A percentile compares a stretch with the other conserved stretches of the same genome.
Evolutionary conservation across 2,329 filamentous ascomycete genomes (phyloP).

Genomic region (Aspergillus pseudonomiae): DNA sequence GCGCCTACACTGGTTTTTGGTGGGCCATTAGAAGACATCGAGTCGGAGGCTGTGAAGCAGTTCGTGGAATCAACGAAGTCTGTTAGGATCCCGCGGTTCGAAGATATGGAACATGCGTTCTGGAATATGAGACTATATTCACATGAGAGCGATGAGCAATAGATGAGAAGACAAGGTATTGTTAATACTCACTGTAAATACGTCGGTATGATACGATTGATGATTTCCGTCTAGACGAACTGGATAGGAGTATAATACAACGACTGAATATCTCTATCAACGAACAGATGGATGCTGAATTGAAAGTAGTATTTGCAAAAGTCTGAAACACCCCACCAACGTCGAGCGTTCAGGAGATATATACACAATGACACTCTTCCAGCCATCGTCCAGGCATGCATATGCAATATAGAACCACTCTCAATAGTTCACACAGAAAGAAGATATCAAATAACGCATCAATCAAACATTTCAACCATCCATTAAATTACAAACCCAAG

Average conservation of each 20-base stretch:
- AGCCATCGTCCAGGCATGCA: slow-evolving; percentile 1
- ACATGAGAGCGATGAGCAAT: slow-evolving; percentile 7
- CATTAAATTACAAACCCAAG: slow-evolving; percentile 19
- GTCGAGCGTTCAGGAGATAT: slow-evolving; percentile 6
- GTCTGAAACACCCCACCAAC: neutral
- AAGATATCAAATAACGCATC: neutral
- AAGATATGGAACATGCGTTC: slow-evolving; percentile 38
- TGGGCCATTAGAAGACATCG: slow-evolving; percentile 44
- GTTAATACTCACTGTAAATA: neutral
- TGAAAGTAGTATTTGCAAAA: neutral
- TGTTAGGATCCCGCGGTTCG: slow-evolving; percentile 33
- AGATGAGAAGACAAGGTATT: neutral
- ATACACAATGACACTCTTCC: slow-evolving; percentile 8
- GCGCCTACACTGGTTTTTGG: slow-evolving; percentile 62
- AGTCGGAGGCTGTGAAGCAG: slow-evolving; percentile 24
- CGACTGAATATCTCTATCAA: neutral
- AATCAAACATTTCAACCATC: slow-evolving; percentile 3
- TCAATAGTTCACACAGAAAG: slow-evolving; percentile 3
- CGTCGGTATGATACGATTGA: neutral
- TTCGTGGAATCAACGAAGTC: slow-evolving; percentile 29
- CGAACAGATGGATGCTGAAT: neutral
- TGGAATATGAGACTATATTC: slow-evolving; percentile 43
- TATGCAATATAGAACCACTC: neutral
- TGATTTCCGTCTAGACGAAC: neutral
- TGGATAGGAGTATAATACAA: neutral